These are phyloP conservation scores for Remersonia thermophila DNA, from an alignment of 2,329 filamentous ascomycete genomes.

Conservation along the genomic window DNA sequence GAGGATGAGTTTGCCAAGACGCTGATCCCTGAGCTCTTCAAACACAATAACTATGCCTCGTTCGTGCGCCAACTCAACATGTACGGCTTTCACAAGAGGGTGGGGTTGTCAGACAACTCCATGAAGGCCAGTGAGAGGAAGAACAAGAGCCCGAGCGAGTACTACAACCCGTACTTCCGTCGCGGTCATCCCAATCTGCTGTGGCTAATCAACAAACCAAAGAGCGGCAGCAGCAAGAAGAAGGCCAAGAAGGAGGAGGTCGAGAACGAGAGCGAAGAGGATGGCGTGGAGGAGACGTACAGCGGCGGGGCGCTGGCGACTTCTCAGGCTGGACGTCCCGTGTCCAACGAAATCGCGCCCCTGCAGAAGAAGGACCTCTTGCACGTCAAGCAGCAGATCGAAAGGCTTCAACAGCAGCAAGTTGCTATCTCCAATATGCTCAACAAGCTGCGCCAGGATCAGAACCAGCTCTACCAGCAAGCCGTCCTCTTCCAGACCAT, in stretches of 20 bases:
- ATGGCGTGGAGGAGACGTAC: slow-evolving; percentile 31
- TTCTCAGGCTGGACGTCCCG: slow-evolving; percentile 9
- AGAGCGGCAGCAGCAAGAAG: slow-evolving; percentile 51
- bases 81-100: slow-evolving; percentile 95
- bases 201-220: slow-evolving; percentile 94
- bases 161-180: slow-evolving; percentile 92
- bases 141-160: slow-evolving; percentile 96
- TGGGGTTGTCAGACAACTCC: slow-evolving; percentile 87
- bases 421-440: slow-evolving; percentile 76
- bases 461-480: slow-evolving; percentile 78
- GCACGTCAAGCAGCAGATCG: slow-evolving; percentile 66
- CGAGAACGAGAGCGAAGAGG: slow-evolving; percentile 61
- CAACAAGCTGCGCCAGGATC: slow-evolving; percentile 66
- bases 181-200: slow-evolving; percentile 83
- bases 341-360: slow-evolving; percentile 32
- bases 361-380: slow-evolving; percentile 61
- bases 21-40: slow-evolving; percentile 94
- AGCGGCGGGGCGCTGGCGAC: slow-evolving; percentile 6
- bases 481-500: slow-evolving; percentile 80
- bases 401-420: slow-evolving; percentile 75
- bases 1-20: slow-evolving; percentile 98
- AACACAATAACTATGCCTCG: slow-evolving; percentile 96
- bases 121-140: slow-evolving; percentile 96
- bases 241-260: slow-evolving; percentile 50
- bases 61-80: slow-evolving; percentile 94